Conservation (phyloP, 1,284 basidiomycete species). For the Spongispora temasekensis region DNA sequence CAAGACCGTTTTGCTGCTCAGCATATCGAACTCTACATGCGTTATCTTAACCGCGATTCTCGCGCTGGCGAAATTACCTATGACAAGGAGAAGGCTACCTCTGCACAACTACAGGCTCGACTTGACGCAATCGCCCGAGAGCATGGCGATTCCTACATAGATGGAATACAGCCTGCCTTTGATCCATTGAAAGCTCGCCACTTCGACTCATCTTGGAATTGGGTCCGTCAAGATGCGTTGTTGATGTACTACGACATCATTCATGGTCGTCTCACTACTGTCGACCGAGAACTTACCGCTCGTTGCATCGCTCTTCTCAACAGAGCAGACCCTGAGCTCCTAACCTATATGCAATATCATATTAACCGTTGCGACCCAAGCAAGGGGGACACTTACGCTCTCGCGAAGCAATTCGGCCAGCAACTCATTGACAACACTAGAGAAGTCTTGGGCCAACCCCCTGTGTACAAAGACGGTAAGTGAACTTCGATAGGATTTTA, state of each 20-base stretch:
- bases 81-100: constrained; percentile 81
- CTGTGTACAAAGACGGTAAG: constrained; percentile 91
- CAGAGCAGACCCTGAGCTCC: constrained; percentile 88
- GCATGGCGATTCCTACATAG: constrained; percentile 91
- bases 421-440: constrained; percentile 94
- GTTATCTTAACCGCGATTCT: constrained; percentile 92
- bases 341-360: constrained; percentile 95
- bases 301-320: constrained; percentile 98
- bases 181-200: constrained; percentile 94
- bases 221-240: constrained; percentile 95
- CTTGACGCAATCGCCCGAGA: constrained; percentile 88
- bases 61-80: constrained; percentile 89
- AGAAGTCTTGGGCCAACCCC: constrained; percentile 81
- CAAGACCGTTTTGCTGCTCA: constrained; percentile 92
- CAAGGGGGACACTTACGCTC: constrained; percentile 88
- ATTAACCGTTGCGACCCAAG: constrained; percentile 83
- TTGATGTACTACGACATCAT: constrained; percentile 98
- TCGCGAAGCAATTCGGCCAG: constrained; percentile 97
- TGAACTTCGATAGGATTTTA: constrained; percentile 6
- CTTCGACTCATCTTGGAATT: constrained; percentile 99
- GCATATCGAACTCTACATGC: constrained; percentile 94
- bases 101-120: constrained; percentile 76
- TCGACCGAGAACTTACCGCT: constrained; percentile 95
- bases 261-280: constrained; percentile 89
- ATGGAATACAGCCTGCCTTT: constrained; percentile 94